These are phyloP conservation scores for Debaryomyces sp. DNA, from an alignment of 1,139 yeast species.

Conservation along the genomic window DNA sequence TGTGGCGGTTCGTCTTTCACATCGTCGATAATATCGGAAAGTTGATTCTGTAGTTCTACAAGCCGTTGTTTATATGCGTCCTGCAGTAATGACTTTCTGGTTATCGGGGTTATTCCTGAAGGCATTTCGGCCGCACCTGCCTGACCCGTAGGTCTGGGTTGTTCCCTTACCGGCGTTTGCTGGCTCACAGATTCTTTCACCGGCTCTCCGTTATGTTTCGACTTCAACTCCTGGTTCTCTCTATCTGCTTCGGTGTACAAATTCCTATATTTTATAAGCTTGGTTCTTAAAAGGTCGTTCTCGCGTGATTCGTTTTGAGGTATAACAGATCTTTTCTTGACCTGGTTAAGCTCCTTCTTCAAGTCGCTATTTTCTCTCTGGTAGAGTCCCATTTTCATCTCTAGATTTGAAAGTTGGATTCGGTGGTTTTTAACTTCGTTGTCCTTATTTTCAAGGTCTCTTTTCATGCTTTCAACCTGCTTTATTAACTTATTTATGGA, in stretches of 20 bases:
- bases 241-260: slow-evolving; percentile 25
- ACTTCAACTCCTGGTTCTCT: slow-evolving; percentile 11
- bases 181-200: neutral
- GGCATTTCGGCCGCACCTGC: neutral
- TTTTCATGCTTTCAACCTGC: slow-evolving; percentile 23
- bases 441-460: slow-evolving; percentile 12
- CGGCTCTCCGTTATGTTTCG: neutral
- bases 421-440: slow-evolving; percentile 2
- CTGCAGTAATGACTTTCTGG: neutral
- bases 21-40: slow-evolving; percentile 18
- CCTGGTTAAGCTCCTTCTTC: slow-evolving; percentile 16
- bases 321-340: slow-evolving; percentile 14
- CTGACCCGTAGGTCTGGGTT: neutral
- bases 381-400: slow-evolving; percentile 15
- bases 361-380: slow-evolving; percentile 20
- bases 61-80: slow-evolving; percentile 9
- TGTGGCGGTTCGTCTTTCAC: slow-evolving; percentile 9
- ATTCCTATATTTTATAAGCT: slow-evolving; percentile 36
- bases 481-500: slow-evolving; percentile 27
- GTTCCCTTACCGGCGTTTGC: neutral
- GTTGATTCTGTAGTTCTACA: slow-evolving; percentile 18
- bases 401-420: slow-evolving; percentile 6
- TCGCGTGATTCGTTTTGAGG: slow-evolving; percentile 25
- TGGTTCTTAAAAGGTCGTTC: slow-evolving; percentile 33
- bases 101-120: neutral